These are phyloP conservation scores for Dittrichia graveolens DNA, from an alignment of 129 eudicot species.

Conservation along the genomic window DNA sequence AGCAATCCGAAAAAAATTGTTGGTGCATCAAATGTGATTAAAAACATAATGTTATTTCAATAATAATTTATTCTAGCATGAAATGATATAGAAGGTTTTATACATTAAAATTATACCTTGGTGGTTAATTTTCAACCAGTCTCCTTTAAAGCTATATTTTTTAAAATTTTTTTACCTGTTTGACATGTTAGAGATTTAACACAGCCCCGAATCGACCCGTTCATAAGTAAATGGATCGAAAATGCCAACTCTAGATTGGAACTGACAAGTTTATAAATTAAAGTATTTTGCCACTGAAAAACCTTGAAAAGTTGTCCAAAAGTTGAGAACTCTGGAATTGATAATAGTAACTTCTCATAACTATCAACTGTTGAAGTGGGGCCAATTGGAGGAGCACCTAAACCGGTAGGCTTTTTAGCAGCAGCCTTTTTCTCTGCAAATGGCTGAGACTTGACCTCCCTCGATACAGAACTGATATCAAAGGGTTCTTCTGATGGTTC, in stretches of 20 bases:
- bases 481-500: slow-evolving; percentile 90
- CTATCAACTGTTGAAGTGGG: slow-evolving; percentile 77
- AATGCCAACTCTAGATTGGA: background rate
- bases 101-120: no score
- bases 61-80: no score
- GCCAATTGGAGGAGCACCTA: slow-evolving; percentile 70
- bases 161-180: no score
- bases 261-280: background rate
- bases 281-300: slow-evolving; percentile 7
- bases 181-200: background rate
- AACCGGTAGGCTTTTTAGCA: slow-evolving; percentile 82
- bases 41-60: no score
- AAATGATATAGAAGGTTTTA: no score
- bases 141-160: no score
- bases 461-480: slow-evolving; percentile 73
- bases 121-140: no score
- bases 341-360: slow-evolving; percentile 68
- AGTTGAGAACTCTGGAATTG: slow-evolving; percentile 81
- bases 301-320: slow-evolving; percentile 96
- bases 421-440: slow-evolving; percentile 88
- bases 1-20: background rate
- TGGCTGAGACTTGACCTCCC: slow-evolving; percentile 85
- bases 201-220: background rate
- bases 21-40: no score
- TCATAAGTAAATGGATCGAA: background rate